Base-by-base conservation (phyloP, 2,329 filamentous ascomycete genomes). In the Xylariaceae sp. region DNA sequence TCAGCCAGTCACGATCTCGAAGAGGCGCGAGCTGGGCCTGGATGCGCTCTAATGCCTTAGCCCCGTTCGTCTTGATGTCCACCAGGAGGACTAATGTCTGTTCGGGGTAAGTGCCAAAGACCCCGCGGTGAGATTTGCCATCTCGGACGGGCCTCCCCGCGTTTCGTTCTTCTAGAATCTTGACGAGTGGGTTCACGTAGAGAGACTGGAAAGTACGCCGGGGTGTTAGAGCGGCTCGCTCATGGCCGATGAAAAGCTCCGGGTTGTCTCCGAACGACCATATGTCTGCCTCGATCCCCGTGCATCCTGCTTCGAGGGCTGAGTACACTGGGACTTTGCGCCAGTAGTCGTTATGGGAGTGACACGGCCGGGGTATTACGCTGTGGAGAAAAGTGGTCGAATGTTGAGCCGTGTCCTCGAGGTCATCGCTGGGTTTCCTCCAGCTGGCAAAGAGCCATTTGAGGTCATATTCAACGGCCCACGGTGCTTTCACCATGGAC, bases 291-390 rank as follows among this genome's bases (percentile, higher is more conserved):
- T 90, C 88, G 2, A 88, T 77, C 8, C 85, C 81, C 4, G 82
- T 81, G 65, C 84, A 88, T 5, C 85, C 83, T 4, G 80, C 79
- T 6, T 75, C 71, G 1, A 87, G 71, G 18, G 87, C 88, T 9
- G 83, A 83, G 66, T 82, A 86, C 2, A 90, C 76, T 0, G 87
- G 86, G 0, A 82, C 76, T 15, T 76, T 76, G 53, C 85, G 81
- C 83, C 84, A 87, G 71, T 89, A 90, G 70, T 90, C 87, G 66
- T 89, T 89, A 69, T 89, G 86, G 1, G 83, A 87, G 70, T 88
- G 86, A 62, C 84, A 87, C 1, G 76, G 74, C 35, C 86, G 78
- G 1, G 85, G 83, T 2, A 75, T 69, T 15, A 84, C 74, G 53
- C 81, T 79, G n/a, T 77, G 75, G 5, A 81, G 80, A 63, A 84